These are phyloP conservation scores for Plasmodium ovale DNA, from an alignment of 169 alveolate genomes.

Conservation along the genomic window DNA sequence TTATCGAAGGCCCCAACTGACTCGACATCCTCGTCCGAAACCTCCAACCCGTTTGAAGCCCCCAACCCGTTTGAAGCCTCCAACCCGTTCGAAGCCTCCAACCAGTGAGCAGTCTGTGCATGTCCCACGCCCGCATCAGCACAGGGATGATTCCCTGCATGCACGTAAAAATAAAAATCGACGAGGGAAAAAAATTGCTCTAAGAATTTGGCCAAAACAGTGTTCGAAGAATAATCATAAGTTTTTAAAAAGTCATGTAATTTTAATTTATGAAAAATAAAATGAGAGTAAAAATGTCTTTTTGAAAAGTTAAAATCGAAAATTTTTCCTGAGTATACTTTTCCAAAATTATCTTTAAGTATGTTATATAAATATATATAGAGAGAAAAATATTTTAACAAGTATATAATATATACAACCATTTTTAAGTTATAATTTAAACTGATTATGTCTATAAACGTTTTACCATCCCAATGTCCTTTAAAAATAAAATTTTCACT, in stretches of 20 bases:
- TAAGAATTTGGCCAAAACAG: slow-evolving; percentile 24
- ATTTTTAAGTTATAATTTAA: slow-evolving; percentile 44
- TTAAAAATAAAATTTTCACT: slow-evolving; percentile 41
- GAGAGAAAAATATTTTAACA: slow-evolving; percentile 30
- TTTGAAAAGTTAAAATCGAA: neutral
- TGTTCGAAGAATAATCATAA: slow-evolving; percentile 50
- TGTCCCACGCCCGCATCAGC: neutral
- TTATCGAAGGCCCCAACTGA: neutral
- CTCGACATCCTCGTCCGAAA: neutral
- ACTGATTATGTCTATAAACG: slow-evolving; percentile 31
- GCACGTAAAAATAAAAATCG: slow-evolving; percentile 48
- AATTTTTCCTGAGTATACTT: slow-evolving; percentile 15
- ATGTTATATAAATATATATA: slow-evolving; percentile 39
- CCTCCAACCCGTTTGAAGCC: too few relatives aligned
- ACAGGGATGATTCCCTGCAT: neutral
- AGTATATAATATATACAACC: slow-evolving; percentile 45
- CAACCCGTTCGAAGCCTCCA: neutral
- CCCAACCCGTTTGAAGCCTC: neutral
- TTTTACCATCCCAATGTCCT: slow-evolving; percentile 51
- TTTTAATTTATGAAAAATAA: slow-evolving; percentile 30
- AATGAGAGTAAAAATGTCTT: neutral
- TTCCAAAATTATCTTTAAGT: slow-evolving; percentile 20
- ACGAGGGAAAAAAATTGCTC: slow-evolving; percentile 28
- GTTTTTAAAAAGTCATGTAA: slow-evolving; percentile 46
- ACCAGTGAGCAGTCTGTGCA: neutral